Evolutionary conservation across 2,329 filamentous ascomycete species (phyloP), one percentile per base, ranked within the genome.

Genomic region (Thyridium curvatum): DNA sequence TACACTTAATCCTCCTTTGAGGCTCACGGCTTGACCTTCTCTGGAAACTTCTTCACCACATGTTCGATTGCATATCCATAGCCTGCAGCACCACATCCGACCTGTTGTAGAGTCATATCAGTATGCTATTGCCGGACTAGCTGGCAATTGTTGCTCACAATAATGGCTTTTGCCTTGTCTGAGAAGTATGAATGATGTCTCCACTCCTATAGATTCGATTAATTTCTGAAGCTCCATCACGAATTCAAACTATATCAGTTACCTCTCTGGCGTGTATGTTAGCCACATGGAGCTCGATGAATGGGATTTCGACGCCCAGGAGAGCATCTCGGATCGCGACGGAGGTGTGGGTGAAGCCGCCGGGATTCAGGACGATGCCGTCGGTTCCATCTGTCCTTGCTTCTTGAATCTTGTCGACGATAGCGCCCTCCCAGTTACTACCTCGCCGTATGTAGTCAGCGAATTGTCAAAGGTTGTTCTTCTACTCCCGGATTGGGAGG

Each of bases 1-100:
- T n/a, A n/a, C n/a, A n/a, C n/a, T n/a, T n/a, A n/a, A n/a, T n/a
- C n/a, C n/a, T n/a, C n/a, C n/a, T n/a, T n/a, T n/a, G n/a, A n/a
- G n/a, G n/a, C n/a, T n/a, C n/a, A n/a, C n/a, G n/a, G n/a, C n/a
- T n/a, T n/a, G 21, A 26, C 21, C 21, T 26, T 26, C 21, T 32
- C 15, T 3, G 26, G 21, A 16, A 37, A 37, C 47, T 63, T 64
- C 43, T 56, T 35, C 28, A 54, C 34, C 18, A 65, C 59, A 53
- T 62, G 60, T 41, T 66, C 58, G 42, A 68, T 50, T 2, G 65
- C 65, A 30, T 38, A 38, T 16, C 36, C 29, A n/a, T 43, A 38
- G 4, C 36, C 41, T 10, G 38, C 37, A 39, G 35, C 38, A 21
- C 36, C 41, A 32, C 36, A 43, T 15, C 41, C 41, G 32, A 36